Percentiles rank a stretch among this genome's conserved stretches.
These are phyloP conservation scores for Osmanthus fragrans DNA, from an alignment of 257 asterid species.

Conservation along the genomic window DNA sequence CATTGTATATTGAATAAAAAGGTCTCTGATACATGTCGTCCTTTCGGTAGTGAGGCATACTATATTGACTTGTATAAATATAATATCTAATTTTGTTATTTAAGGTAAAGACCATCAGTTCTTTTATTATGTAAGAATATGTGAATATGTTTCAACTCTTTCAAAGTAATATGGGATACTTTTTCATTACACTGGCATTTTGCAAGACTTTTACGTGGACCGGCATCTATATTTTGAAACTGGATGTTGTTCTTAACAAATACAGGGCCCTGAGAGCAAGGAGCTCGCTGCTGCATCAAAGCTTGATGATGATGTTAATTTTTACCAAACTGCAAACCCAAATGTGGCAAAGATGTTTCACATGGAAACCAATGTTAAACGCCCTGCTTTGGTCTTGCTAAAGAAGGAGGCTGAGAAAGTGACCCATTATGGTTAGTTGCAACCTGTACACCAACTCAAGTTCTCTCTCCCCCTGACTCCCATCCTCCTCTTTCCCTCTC, in stretches of 20 bases:
- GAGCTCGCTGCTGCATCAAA: conserved; percentile 80
- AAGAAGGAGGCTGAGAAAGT: conserved; percentile 87
- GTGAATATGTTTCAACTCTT: conserved; percentile 9
- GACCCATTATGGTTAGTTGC: conserved; percentile 63
- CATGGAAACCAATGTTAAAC: conserved; percentile 66
- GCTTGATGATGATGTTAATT: conserved; percentile 78
- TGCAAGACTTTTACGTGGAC: neutral
- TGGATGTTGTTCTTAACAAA: conserved; percentile 13
- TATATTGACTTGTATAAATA: neutral
- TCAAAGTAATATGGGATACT: neutral
- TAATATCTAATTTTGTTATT: neutral
- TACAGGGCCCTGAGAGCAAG: conserved; percentile 73
- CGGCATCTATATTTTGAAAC: conserved; percentile 1
- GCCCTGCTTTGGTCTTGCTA: conserved; percentile 81
- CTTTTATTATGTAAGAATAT: neutral
- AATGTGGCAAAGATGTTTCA: conserved; percentile 82
- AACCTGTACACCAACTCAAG: conserved; percentile 3
- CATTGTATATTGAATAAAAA: neutral
- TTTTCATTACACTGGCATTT: neutral
- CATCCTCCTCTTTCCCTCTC: too few relatives aligned
- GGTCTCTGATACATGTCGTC: neutral
- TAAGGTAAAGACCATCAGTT: conserved; percentile 8
- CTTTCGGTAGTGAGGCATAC: neutral
- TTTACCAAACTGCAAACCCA: conserved; percentile 76
- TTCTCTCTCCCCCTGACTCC: conserved; percentile 1